phyloP scores from a whole-genome alignment of 352 stramenopile species.

The Globisporangium ultimum region DNA sequence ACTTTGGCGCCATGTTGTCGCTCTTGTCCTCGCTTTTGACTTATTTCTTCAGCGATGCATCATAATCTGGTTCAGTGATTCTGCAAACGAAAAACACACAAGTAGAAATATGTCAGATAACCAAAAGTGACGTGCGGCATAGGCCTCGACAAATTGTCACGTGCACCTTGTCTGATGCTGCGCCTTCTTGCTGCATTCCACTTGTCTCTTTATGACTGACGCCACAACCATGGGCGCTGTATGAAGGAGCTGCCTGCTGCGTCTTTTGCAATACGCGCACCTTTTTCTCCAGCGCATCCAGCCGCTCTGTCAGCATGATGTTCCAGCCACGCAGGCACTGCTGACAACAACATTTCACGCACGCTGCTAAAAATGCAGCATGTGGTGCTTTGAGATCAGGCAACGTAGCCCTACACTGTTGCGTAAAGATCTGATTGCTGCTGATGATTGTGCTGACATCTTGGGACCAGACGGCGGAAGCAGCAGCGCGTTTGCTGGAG shows the following conservation, averaged over 20 bases:
- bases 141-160: too few species aligned
- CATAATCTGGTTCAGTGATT: too few species aligned
- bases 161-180: too few species aligned
- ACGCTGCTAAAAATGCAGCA: slow-evolving; percentile 9
- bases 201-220: neutral
- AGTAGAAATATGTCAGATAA: too few species aligned
- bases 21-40: too few species aligned
- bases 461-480: neutral
- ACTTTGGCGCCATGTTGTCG: too few species aligned
- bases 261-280: neutral
- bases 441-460: neutral
- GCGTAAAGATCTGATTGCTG: neutral
- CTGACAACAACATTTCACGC: slow-evolving; percentile 14
- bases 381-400: slow-evolving; percentile 8
- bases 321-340: slow-evolving; percentile 17
- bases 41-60: too few species aligned
- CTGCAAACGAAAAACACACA: too few species aligned
- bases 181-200: neutral
- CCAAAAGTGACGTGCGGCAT: too few species aligned
- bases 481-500: neutral
- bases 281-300: slow-evolving; percentile 6
- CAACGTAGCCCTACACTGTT: neutral
- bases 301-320: slow-evolving; percentile 2
- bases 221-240: neutral
- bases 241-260: neutral